Percentiles rank a stretch among this genome's conserved stretches.
phyloP scores from a whole-genome alignment of 768 basidiomycete genomes.

The Cystobasidiopsis lactophilus region DNA sequence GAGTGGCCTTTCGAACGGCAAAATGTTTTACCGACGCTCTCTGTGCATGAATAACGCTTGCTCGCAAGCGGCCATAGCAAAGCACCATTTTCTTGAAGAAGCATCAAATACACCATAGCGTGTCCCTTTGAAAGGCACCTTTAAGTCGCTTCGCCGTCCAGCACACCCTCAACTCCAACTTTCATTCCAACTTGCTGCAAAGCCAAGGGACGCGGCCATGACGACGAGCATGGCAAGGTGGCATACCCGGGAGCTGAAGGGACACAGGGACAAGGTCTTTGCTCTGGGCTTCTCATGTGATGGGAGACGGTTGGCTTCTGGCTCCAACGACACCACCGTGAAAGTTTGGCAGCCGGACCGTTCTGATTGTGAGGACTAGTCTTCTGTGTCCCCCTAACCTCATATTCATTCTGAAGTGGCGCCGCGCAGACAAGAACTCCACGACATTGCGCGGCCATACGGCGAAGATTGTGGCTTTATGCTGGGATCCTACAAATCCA shows the following conservation, averaged over 20 bases:
- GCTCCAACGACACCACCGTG: neutral
- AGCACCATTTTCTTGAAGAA: too few species aligned
- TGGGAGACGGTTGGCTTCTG: neutral
- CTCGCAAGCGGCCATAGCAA: too few species aligned
- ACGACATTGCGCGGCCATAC: neutral
- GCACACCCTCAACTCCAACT: neutral
- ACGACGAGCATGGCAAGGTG: neutral
- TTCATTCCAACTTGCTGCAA: neutral
- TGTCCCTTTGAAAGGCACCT: too few species aligned
- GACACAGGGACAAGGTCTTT: neutral
- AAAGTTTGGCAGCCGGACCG: neutral
- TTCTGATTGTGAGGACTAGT: neutral
- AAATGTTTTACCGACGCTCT: too few species aligned
- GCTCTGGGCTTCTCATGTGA: neutral
- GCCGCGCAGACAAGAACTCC: neutral
- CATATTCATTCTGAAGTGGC: neutral
- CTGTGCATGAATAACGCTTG: too few species aligned
- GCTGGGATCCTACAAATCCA: neutral
- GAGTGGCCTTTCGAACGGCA: too few species aligned
- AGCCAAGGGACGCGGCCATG: too few species aligned
- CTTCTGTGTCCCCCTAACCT: neutral
- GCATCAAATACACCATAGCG: too few species aligned
- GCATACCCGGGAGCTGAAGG: neutral
- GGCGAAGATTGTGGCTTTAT: neutral
- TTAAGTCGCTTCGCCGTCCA: too few species aligned